These are phyloP conservation scores for Globisporangium paroecandrum DNA, from an alignment of 352 stramenopile genomes.

Conservation along the genomic window DNA sequence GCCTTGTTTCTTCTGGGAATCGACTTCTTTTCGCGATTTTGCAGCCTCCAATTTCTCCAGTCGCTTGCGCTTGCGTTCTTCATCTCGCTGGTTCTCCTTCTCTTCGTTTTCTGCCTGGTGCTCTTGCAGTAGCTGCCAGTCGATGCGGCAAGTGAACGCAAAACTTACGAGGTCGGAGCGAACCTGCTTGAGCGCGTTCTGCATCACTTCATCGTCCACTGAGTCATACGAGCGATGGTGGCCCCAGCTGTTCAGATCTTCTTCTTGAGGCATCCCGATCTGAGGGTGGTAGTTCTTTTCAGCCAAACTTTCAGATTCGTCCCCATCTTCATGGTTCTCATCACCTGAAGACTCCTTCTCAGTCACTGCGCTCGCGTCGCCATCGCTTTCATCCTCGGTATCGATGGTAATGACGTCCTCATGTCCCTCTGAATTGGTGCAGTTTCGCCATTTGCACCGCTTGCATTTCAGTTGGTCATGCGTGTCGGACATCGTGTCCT, in stretches of 20 bases:
- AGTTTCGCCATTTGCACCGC: slow-evolving; percentile 87
- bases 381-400: slow-evolving; percentile 47
- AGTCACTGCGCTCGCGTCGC: slow-evolving; percentile 20
- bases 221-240: slow-evolving; percentile 95
- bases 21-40: slow-evolving; percentile 24
- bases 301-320: slow-evolving; percentile 11
- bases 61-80: slow-evolving; percentile 73
- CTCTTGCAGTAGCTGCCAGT: slow-evolving; percentile 93
- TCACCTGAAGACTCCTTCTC: slow-evolving; percentile 15
- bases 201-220: slow-evolving; percentile 96
- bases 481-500: slow-evolving; percentile 89
- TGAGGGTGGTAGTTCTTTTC: slow-evolving; percentile 75
- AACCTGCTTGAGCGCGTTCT: slow-evolving; percentile 74
- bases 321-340: slow-evolving; percentile 19
- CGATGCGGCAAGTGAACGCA: slow-evolving; percentile 96
- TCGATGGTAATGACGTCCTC: slow-evolving; percentile 34
- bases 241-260: slow-evolving; percentile 97
- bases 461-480: slow-evolving; percentile 98
- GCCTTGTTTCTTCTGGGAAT: slow-evolving; percentile 19
- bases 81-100: slow-evolving; percentile 62
- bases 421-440: slow-evolving; percentile 20
- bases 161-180: slow-evolving; percentile 79
- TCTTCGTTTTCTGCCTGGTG: slow-evolving; percentile 76
- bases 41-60: slow-evolving; percentile 59
- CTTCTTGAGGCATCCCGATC: slow-evolving; percentile 94